Base-by-base conservation (phyloP, 129 eudicot species). In the Scalesia atractyloides region DNA sequence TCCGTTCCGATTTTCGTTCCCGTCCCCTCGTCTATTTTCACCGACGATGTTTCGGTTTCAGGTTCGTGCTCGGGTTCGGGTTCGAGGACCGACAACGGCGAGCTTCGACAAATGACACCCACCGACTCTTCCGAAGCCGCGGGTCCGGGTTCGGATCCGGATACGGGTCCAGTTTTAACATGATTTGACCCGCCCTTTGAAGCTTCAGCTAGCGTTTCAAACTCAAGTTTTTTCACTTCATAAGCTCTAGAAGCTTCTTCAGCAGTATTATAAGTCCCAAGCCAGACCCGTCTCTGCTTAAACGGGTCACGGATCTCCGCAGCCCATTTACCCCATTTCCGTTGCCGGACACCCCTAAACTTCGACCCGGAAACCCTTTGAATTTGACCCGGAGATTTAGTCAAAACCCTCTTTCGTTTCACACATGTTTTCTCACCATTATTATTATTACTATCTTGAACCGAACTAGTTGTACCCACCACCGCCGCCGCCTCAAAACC, bases 281-380 rank as follows among this genome's bases (percentile, higher is more conserved):
- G 75, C 97, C 97, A 91, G 5, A 85, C 74, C 85, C 96, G 76
- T 18, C 79, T 78, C 1, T 74, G 79, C 61, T 70, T 69, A 68
- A 84, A 79, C 43, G 97, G 97, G 75, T 91, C 96, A 0, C 96
- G 90, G 33, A 91, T 91, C 37, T 91, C 97, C 59, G 97, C 97
- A 0, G 97, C 97, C 95, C 95, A 91, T 78, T 91, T 91, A 0
- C 97, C 97, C 95, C 95, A 91, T 79, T 86, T 88, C 9, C 97
- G 67, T 77, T 80, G 91, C 12, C 97, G 80, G 53, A 91, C 97
- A 3, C 97, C 97, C 48, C 85, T 70, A 77, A 65, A 84, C 49
- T 82, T 83, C 6, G 79, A 41, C 0, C 69, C 66, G 13, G 81
- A 56, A 2, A 39, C 65, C 5, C 68, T 57, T 20, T 68, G 77